Evolutionary conservation across 352 stramenopile genomes (phyloP).

Genomic region (Pythium phragmitis): DNA sequence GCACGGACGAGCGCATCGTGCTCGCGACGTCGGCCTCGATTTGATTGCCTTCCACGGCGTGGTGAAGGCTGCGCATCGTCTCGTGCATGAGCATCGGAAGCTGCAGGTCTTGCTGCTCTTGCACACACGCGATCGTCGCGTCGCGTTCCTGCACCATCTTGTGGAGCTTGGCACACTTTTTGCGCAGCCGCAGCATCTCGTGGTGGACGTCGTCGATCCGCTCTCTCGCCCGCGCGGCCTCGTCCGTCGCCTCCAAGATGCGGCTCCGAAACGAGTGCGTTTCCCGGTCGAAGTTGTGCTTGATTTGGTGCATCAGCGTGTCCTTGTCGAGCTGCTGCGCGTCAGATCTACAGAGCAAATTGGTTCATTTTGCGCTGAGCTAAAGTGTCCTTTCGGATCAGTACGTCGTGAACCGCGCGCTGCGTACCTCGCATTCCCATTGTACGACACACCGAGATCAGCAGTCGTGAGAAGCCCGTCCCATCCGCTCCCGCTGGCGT

Average conservation of each 20-base stretch:
- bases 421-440: constrained; percentile 3
- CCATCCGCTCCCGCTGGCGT: constrained; percentile 8
- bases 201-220: constrained; percentile 39
- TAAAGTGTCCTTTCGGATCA: background rate
- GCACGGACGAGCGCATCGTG: constrained; percentile 6
- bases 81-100: constrained; percentile 62
- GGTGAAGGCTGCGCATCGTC: constrained; percentile 56
- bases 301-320: constrained; percentile 44
- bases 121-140: constrained; percentile 40
- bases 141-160: constrained; percentile 62
- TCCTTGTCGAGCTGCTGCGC: constrained; percentile 14
- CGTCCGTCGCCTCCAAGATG: constrained; percentile 34
- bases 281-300: constrained; percentile 57
- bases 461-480: constrained; percentile 19
- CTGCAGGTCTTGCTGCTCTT: constrained; percentile 50
- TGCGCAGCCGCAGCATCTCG: constrained; percentile 46
- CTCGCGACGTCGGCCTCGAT: constrained; percentile 28
- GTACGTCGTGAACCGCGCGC: background rate
- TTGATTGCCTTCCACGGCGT: constrained; percentile 33
- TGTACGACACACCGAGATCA: constrained; percentile 1
- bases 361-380: background rate
- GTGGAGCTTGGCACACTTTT: constrained; percentile 59
- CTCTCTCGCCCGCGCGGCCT: constrained; percentile 27
- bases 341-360: constrained; percentile 2
- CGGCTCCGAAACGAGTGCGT: constrained; percentile 44